phyloP scores from a whole-genome alignment of 495 filamentous ascomycete genomes.

The Tuber brumale region DNA sequence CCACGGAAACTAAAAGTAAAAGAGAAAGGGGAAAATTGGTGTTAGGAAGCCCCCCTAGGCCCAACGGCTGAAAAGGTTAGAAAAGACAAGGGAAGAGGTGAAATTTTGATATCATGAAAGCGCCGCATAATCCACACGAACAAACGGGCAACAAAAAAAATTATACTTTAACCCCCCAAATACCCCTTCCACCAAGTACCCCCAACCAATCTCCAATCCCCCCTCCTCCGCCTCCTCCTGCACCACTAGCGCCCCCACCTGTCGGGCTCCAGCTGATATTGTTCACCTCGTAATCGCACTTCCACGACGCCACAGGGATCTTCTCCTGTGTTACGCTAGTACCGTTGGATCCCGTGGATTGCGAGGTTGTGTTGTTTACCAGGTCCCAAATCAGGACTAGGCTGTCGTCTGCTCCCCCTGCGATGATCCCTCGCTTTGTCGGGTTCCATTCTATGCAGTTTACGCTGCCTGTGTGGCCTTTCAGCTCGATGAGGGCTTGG shows the following conservation, averaged over 20 bases:
- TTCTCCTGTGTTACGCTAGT: slow-evolving; percentile 53
- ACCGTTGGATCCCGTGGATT: slow-evolving; percentile 50
- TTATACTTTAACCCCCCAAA: slow-evolving; percentile 79
- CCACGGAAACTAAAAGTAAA: background rate
- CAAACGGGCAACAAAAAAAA: background rate
- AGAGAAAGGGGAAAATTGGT: background rate
- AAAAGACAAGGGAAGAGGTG: background rate
- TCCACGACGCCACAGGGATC: slow-evolving; percentile 77
- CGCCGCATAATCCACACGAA: background rate
- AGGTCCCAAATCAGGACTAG: slow-evolving; percentile 85
- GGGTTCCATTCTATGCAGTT: slow-evolving; percentile 97
- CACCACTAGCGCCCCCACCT: slow-evolving; percentile 59
- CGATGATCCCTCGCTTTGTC: slow-evolving; percentile 73
- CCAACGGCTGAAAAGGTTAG: background rate
- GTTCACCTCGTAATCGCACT: slow-evolving; percentile 91
- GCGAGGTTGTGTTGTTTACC: slow-evolving; percentile 60
- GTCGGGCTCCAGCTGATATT: slow-evolving; percentile 88
- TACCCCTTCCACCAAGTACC: slow-evolving; percentile 79
- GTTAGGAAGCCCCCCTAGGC: background rate
- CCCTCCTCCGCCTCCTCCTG: slow-evolving; percentile 55
- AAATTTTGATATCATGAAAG: slow-evolving; percentile 13
- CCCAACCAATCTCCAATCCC: slow-evolving; percentile 76
- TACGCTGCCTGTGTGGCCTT: slow-evolving; percentile 77
- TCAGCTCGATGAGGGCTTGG: slow-evolving; percentile 86
- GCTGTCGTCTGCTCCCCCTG: slow-evolving; percentile 86